Conservation (phyloP, 257 asterid genomes). For the Primulina eburnea region DNA sequence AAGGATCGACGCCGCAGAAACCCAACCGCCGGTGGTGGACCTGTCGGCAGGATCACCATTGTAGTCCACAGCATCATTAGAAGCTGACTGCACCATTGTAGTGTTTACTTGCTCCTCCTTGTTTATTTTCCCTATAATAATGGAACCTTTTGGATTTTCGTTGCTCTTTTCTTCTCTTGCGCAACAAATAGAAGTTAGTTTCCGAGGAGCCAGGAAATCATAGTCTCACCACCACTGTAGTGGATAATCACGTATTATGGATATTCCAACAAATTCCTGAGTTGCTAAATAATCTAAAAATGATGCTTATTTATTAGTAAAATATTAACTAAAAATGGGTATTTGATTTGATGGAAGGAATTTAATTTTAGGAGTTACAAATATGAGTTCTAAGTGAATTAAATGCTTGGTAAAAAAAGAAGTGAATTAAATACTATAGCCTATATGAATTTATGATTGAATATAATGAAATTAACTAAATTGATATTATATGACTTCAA, state of each 20-base stretch:
- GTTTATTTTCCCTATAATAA: not conserved
- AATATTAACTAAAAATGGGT: too few relatives aligned
- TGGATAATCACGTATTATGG: not conserved
- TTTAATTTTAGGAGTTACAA: too few relatives aligned
- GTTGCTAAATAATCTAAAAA: too few relatives aligned
- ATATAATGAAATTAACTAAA: too few relatives aligned
- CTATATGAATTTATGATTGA: too few relatives aligned
- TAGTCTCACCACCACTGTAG: not conserved
- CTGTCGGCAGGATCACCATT: conserved; percentile 28
- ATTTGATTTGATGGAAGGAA: too few relatives aligned
- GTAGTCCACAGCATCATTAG: conserved; percentile 28
- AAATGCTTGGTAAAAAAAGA: too few relatives aligned
- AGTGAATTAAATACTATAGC: too few relatives aligned
- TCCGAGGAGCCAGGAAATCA: not conserved
- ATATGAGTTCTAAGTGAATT: too few relatives aligned
- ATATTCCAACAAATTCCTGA: too few relatives aligned
- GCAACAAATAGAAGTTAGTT: not conserved
- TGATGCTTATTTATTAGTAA: too few relatives aligned
- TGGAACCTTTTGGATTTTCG: not conserved
- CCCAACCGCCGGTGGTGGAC: conserved; percentile 32
- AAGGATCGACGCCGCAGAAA: conserved; percentile 28
- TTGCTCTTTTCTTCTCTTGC: not conserved
- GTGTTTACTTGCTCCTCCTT: not conserved
- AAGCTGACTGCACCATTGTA: not conserved
- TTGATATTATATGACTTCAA: too few relatives aligned